These are phyloP conservation scores for Warburgia ugandensis DNA, from an alignment of 164 flowering plant species.

Conservation along the genomic window DNA sequence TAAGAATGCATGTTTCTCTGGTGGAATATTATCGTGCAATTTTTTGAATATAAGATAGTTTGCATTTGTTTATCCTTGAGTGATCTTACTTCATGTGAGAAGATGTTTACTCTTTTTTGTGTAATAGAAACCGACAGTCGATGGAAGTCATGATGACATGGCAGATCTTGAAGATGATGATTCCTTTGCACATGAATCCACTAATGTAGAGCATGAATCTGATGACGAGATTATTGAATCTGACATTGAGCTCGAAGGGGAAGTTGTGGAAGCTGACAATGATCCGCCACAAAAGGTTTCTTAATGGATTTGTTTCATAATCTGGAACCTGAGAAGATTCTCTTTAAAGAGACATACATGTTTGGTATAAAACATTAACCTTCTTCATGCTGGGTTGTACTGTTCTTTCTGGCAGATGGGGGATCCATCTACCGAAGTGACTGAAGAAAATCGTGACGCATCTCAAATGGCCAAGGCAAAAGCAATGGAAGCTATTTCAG, in stretches of 20 bases:
- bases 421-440: slow-evolving; percentile 72
- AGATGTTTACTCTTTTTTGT: background rate
- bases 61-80: background rate
- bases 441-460: slow-evolving; percentile 83
- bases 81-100: background rate
- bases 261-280: slow-evolving; percentile 74
- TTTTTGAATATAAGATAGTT: too few relatives aligned
- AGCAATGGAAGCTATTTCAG: slow-evolving; percentile 89
- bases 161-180: slow-evolving; percentile 22
- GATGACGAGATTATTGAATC: slow-evolving; percentile 76
- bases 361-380: too few relatives aligned
- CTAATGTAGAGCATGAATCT: slow-evolving; percentile 32
- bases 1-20: too few relatives aligned
- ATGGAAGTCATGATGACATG: slow-evolving; percentile 44
- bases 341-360: too few relatives aligned
- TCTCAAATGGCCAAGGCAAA: slow-evolving; percentile 65
- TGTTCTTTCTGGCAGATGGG: slow-evolving; percentile 61
- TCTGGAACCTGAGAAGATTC: too few relatives aligned
- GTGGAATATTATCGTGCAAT: too few relatives aligned
- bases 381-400: background rate
- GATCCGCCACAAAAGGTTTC: slow-evolving; percentile 89
- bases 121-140: slow-evolving; percentile 42
- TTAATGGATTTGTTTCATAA: background rate
- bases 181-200: slow-evolving; percentile 1
- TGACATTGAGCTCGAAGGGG: slow-evolving; percentile 87